Percentiles rank a stretch among this genome's conserved stretches.
Evolutionary conservation across 306 rosid genomes (phyloP).

Genomic region (Hylodesmum podocarpum): DNA sequence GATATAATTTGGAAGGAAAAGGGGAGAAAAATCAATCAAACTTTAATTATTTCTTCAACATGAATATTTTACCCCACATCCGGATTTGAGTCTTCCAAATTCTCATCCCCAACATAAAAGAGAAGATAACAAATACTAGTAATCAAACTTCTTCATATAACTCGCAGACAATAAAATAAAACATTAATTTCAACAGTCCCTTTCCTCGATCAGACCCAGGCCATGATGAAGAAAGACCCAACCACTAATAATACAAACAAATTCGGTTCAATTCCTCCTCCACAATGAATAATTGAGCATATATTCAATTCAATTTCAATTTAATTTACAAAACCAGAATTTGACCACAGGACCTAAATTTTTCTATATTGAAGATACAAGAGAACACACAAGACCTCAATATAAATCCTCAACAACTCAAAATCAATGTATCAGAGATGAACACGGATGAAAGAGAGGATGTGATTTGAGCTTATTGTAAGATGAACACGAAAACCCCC

Average conservation of each 20-base stretch:
- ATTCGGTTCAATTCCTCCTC: constrained; percentile 31
- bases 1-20: background rate
- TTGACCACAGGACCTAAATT: too few relatives aligned
- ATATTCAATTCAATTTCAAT: too few relatives aligned
- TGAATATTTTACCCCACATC: constrained; percentile 26
- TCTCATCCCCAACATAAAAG: background rate
- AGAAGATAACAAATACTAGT: background rate
- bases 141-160: background rate
- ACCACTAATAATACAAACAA: constrained; percentile 21
- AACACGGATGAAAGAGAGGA: too few relatives aligned
- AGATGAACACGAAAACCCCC: too few relatives aligned
- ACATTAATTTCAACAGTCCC: constrained; percentile 8
- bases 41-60: constrained; percentile 25
- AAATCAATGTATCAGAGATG: too few relatives aligned
- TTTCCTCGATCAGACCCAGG: constrained; percentile 50
- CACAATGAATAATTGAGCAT: background rate
- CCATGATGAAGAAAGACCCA: constrained; percentile 25
- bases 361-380: too few relatives aligned
- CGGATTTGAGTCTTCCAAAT: constrained; percentile 27
- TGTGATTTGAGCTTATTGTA: too few relatives aligned
- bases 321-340: too few relatives aligned
- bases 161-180: constrained; percentile 17
- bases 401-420: too few relatives aligned
- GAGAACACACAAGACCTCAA: too few relatives aligned
- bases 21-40: constrained; percentile 27